Evolutionary conservation across 1,284 basidiomycete genomes (phyloP).

Genomic region (Heliocybe sulcata): DNA sequence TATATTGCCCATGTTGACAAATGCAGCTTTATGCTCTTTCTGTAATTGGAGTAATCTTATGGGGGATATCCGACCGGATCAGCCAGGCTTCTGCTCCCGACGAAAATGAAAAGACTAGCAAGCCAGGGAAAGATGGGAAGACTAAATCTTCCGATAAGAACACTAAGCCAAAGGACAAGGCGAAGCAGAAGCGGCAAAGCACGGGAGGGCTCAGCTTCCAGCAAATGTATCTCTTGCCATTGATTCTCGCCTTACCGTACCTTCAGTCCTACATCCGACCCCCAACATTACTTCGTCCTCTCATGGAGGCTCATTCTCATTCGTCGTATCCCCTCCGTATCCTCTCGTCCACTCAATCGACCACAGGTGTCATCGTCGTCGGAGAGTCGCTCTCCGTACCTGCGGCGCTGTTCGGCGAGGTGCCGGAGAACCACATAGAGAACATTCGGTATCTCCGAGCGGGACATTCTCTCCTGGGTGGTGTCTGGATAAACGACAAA

Average conservation of each 20-base stretch:
- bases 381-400: constrained; percentile 53
- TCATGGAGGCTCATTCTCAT: constrained; percentile 43
- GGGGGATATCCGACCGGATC: background rate
- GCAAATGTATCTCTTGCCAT: constrained; percentile 19
- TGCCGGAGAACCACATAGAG: constrained; percentile 25
- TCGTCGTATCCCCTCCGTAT: constrained; percentile 54
- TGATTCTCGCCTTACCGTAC: constrained; percentile 28
- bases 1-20: too few relatives aligned
- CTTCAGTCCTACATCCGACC: constrained; percentile 34
- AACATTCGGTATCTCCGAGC: constrained; percentile 78
- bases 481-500: constrained; percentile 69
- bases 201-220: constrained; percentile 2
- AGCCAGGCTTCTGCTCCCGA: background rate
- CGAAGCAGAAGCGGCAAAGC: background rate
- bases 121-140: background rate
- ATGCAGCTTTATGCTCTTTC: background rate
- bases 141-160: background rate
- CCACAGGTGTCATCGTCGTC: constrained; percentile 76
- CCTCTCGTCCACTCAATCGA: constrained; percentile 61
- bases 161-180: background rate
- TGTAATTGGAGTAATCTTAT: background rate
- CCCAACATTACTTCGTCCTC: constrained; percentile 50
- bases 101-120: background rate
- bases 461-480: constrained; percentile 85
- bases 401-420: constrained; percentile 19